Evolutionary conservation across 441 rosid species (phyloP).

Genomic region (Lepidium campestre): DNA sequence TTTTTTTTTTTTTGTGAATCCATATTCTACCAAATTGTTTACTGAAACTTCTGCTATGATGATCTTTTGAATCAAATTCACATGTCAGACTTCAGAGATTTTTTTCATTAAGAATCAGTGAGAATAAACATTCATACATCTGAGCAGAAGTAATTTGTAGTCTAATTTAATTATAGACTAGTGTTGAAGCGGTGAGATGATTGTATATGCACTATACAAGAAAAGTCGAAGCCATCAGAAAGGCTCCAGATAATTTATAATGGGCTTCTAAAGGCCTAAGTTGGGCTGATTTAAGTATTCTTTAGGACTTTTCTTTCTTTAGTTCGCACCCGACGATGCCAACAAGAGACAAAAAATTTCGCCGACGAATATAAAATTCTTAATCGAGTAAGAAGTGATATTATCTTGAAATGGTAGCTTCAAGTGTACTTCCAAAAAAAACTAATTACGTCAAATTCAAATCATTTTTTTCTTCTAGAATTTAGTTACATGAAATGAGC

Average conservation of each 20-base stretch:
- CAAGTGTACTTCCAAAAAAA: neutral
- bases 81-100: constrained; percentile 72
- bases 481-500: neutral
- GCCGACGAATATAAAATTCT: neutral
- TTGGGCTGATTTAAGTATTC: neutral
- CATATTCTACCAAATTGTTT: too few relatives aligned
- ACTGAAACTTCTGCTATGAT: constrained; percentile 47
- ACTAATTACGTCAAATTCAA: neutral
- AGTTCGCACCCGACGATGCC: too few relatives aligned
- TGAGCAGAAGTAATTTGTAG: constrained; percentile 24
- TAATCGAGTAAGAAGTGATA: neutral
- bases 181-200: too few relatives aligned
- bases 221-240: too few relatives aligned
- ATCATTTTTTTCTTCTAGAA: too few relatives aligned
- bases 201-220: too few relatives aligned
- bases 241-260: neutral
- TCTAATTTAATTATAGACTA: too few relatives aligned
- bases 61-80: constrained; percentile 36
- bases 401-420: neutral
- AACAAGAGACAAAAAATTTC: too few relatives aligned
- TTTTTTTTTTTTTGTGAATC: too few relatives aligned
- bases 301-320: neutral
- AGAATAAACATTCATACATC: constrained; percentile 34
- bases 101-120: constrained; percentile 33
- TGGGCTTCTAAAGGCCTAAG: neutral